Evolutionary conservation across 2,329 filamentous ascomycete species (phyloP), one percentile per base, ranked within the genome.

Genomic region (Cadophora gregata): DNA sequence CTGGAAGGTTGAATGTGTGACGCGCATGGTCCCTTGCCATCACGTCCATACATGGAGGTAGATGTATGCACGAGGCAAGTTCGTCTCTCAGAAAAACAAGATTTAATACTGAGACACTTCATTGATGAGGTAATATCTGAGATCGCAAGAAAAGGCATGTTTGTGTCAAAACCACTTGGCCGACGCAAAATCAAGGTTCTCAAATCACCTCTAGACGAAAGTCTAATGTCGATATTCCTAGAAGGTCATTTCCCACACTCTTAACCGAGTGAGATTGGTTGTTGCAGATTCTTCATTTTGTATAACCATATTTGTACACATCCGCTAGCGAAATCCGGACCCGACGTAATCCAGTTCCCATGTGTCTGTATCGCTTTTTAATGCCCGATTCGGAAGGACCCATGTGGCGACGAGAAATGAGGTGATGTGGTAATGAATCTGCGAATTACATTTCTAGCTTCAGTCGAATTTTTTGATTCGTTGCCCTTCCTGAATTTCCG

Each of bases 361-460:
- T 53, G 24, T 31, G n/a, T 53, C 14, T 29, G 7, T 25, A 53
- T 16, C 50, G 50, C 50, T 33, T 53, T 51, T 53, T 53, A 33
- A 53, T 53, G 50, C 25, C 50, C 27, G n/a, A 31, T 51, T 4
- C 16, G 25, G 48, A 33, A 9, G 12, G 27, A n/a, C 6, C 27
- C 31, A 53, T 53, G 16, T 53, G 50, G 16, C 31, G 50, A 53
- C 27, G 50, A 53, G 27, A 33, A 33, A 21, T n/a, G 29, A 53
- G 4, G 27, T 50, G 47, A 27, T n/a, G 50, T 53, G 25, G 19
- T 3, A n/a, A 33, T n/a, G 24, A n/a, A 9, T 31, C 50, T 31
- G 21, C 50, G 25, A 29, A 53, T 53, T 27, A 53, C 27, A 31
- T 53, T 14, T 53, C 27, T n/a, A 25, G n/a, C 27, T 53, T 53